phyloP scores from a whole-genome alignment of 768 basidiomycete species.

The Cystofilobasidium capitatum region DNA sequence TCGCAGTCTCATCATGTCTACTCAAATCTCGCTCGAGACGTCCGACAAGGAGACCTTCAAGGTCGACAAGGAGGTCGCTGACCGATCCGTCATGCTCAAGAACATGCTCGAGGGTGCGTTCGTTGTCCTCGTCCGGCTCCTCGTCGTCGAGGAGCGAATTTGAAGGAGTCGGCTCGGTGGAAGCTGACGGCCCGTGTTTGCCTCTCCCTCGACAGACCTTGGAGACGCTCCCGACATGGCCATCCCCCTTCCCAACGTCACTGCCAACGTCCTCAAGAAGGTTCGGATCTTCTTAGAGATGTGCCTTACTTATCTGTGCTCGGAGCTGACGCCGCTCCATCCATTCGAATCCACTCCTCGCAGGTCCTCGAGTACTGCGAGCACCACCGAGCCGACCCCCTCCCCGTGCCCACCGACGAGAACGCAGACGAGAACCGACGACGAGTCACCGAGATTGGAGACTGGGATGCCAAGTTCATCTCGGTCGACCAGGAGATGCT shows the following conservation, averaged over 20 bases:
- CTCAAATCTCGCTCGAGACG: constrained; percentile 67
- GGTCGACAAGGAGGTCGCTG: constrained; percentile 87
- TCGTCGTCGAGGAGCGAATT: neutral
- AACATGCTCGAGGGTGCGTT: constrained; percentile 93
- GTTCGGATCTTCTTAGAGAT: constrained; percentile 41
- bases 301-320: neutral
- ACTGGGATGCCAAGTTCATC: constrained; percentile 89
- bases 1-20: neutral
- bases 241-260: constrained; percentile 89
- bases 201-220: constrained; percentile 52
- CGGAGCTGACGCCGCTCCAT: neutral
- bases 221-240: constrained; percentile 80
- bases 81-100: constrained; percentile 93
- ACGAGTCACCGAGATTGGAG: constrained; percentile 94
- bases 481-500: constrained; percentile 52
- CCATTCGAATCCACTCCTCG: constrained; percentile 29
- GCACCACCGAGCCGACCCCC: constrained; percentile 94
- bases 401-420: constrained; percentile 68
- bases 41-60: constrained; percentile 93
- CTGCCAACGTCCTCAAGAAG: constrained; percentile 86
- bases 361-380: constrained; percentile 99
- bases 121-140: neutral
- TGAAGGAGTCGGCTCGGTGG: neutral
- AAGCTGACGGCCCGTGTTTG: neutral
- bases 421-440: constrained; percentile 84